These are phyloP conservation scores for Lasiosphaeris hirsuta DNA, from an alignment of 495 filamentous ascomycete genomes.

Conservation along the genomic window DNA sequence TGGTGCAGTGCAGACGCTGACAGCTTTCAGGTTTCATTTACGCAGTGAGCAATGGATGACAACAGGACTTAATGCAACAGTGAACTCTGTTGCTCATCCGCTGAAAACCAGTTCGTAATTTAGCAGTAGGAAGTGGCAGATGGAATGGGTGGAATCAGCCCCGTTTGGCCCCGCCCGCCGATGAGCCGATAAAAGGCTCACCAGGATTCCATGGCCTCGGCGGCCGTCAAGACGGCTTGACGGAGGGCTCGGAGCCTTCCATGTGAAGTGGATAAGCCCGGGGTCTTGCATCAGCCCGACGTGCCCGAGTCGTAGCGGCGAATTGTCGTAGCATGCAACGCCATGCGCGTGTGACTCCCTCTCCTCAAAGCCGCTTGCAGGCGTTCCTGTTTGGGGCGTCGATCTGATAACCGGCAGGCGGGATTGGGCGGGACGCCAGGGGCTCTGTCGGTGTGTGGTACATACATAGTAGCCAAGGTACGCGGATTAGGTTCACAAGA, in stretches of 20 bases:
- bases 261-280: constrained; percentile 10
- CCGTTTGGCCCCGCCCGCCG: neutral
- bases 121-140: too few relatives aligned
- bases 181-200: neutral
- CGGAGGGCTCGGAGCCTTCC: neutral
- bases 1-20: neutral
- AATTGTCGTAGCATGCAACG: constrained; percentile 20
- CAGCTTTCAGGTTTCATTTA: too few relatives aligned
- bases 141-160: too few relatives aligned
- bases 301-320: constrained; percentile 16
- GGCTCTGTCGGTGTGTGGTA: too few relatives aligned
- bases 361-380: neutral
- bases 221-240: neutral
- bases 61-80: too few relatives aligned
- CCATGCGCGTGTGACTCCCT: constrained; percentile 16
- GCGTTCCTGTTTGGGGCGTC: neutral
- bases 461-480: too few relatives aligned
- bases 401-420: constrained; percentile 16
- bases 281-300: constrained; percentile 6
- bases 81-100: too few relatives aligned
- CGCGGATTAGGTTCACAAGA: too few relatives aligned
- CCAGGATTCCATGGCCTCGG: too few relatives aligned
- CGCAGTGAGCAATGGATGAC: too few relatives aligned
- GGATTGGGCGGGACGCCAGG: neutral
- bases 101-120: too few relatives aligned